Conservation (phyloP, 2,329 filamentous ascomycete species). For the Ophiosphaerella herpotricha region DNA sequence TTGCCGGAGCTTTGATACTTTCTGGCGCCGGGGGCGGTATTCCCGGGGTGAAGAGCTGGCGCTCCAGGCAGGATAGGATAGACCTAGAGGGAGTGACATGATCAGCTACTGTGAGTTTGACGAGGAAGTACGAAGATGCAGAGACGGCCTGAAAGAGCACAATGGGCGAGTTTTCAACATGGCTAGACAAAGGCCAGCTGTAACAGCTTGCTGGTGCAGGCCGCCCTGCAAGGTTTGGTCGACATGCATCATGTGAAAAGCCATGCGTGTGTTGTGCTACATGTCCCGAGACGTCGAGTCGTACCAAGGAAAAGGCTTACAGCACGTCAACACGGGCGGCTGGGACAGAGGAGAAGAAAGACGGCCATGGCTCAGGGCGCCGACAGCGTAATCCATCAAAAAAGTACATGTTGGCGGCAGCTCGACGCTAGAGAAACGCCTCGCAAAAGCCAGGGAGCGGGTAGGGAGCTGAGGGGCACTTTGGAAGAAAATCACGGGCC, state of each 20-base stretch:
- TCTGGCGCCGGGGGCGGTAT: conserved; percentile 37
- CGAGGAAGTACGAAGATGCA: conserved; percentile 26
- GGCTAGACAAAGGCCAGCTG: conserved; percentile 31
- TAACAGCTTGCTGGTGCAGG: conserved; percentile 35
- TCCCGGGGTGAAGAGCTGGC: conserved; percentile 42
- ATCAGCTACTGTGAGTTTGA: conserved; percentile 33
- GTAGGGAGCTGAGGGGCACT: conserved; percentile 9
- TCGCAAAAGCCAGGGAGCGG: conserved; percentile 17
- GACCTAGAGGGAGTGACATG: conserved; percentile 47
- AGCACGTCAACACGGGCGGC: conserved; percentile 26
- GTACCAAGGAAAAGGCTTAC: conserved; percentile 38
- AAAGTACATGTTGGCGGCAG: neutral
- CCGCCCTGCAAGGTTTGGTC: conserved; percentile 37
- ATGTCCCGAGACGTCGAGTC: conserved; percentile 19
- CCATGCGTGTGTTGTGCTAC: conserved; percentile 44
- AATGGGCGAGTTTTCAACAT: conserved; percentile 39
- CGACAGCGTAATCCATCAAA: neutral
- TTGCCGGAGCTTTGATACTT: conserved; percentile 34
- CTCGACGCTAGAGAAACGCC: conserved; percentile 1
- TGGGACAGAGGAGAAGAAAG: conserved; percentile 25
- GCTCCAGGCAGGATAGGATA: conserved; percentile 43
- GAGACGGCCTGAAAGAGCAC: conserved; percentile 30
- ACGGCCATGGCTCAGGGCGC: conserved; percentile 1
- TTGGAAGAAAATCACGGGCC: conserved; percentile 22
- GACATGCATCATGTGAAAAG: conserved; percentile 26